Base-by-base conservation (phyloP, 1,139 yeast genomes). In the Scheffersomyces lignicola region DNA sequence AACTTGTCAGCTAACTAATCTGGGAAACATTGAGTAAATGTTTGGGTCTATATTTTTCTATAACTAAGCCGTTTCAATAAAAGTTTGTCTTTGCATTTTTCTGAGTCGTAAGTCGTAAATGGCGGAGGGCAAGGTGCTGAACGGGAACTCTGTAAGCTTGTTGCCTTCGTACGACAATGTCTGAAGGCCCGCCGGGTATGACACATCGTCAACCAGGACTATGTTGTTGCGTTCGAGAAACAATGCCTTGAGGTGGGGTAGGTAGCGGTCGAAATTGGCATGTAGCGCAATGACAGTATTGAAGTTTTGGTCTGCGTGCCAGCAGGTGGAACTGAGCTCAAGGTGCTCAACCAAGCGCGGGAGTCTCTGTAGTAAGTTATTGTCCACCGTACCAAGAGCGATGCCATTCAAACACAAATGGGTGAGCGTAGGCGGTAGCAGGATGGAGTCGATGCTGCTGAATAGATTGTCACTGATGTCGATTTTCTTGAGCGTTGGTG, bases 1-100 rank as follows among this genome's bases (percentile, higher is more conserved):
- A 81, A 84, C 36, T 87, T 83, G 22, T 51, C 65, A 37, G 63
- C 68, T 18, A 20, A 20, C n/a, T 20, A 20, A n/a, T 20, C 23
- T 20, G 23, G n/a, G n/a, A n/a, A n/a, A n/a, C n/a, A n/a, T n/a
- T n/a, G n/a, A n/a, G n/a, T n/a, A n/a, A n/a, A n/a, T 20, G n/a
- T 20, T 20, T 20, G n/a, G 8, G 23, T 20, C 6, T 9, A 12
- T 23, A 7, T 23, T 12, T 23, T 15, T 26, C n/a, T 26, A 10
- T 16, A 26, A 15, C 18, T 23, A n/a, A 26, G 18, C 16, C 5
- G 4, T 24, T 8, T 24, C 10, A 8, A 20, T 20, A 20, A 20
- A 20, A 20, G 23, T 20, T 20, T 10, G 23, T 6, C 20, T 16
- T 26, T 16, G 11, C 18, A 10, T 15, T 12, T 20, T 20, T 20